Conservation (phyloP, 116 monocot species). For the Trichopus zeylanicus region DNA sequence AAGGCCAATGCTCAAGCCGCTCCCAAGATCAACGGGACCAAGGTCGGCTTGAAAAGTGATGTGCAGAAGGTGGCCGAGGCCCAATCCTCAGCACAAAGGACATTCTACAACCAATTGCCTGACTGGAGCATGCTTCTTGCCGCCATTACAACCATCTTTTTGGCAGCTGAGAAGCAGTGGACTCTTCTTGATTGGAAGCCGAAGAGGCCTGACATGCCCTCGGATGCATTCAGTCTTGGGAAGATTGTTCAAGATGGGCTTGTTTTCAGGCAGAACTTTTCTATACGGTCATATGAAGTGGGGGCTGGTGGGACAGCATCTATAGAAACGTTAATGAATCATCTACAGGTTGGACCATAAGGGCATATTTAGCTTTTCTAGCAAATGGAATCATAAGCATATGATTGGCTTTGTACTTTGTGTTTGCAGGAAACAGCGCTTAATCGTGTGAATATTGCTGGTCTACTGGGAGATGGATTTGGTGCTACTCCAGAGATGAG, state of each 20-base stretch:
- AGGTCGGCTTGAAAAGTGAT: slow-evolving; percentile 39
- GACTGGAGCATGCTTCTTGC: slow-evolving; percentile 89
- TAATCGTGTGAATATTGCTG: slow-evolving; percentile 58
- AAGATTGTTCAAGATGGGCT: slow-evolving; percentile 61
- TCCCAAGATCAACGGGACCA: slow-evolving; percentile 71
- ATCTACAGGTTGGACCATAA: slow-evolving; percentile 79
- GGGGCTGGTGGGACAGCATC: slow-evolving; percentile 85
- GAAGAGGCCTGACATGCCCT: slow-evolving; percentile 64
- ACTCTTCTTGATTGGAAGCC: slow-evolving; percentile 75
- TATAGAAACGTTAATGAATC: slow-evolving; percentile 96
- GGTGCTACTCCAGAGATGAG: slow-evolving; percentile 75
- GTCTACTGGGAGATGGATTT: slow-evolving; percentile 70
- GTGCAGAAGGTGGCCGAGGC: slow-evolving; percentile 29
- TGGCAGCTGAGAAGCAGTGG: slow-evolving; percentile 87
- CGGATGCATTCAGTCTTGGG: slow-evolving; percentile 62
- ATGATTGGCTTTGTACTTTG: not conserved
- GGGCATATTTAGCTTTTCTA: not conserved
- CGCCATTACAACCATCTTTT: slow-evolving; percentile 77
- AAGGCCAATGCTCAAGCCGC: slow-evolving; percentile 69
- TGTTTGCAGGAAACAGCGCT: slow-evolving; percentile 61
- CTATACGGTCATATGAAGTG: slow-evolving; percentile 89
- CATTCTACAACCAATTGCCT: slow-evolving; percentile 81
- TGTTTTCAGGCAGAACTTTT: slow-evolving; percentile 75
- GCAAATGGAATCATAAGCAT: not conserved
- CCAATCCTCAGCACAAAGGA: slow-evolving; percentile 29